Conservation (phyloP, 768 basidiomycete genomes). For the Phlegmacium glaucopus region DNA sequence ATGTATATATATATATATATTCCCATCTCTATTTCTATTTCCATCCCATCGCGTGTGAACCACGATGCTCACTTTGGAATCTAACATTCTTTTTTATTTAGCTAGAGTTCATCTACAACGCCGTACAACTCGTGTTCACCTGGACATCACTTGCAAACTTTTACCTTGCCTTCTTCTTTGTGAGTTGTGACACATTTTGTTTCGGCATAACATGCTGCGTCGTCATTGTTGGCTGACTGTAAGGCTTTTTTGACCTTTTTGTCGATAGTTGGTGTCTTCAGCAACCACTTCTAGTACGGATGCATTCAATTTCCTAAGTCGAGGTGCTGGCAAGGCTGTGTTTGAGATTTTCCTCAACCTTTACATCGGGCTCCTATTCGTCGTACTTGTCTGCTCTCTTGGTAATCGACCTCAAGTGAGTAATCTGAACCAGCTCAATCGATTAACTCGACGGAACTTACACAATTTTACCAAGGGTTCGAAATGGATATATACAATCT, state of each 20-base stretch:
- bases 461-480: conserved; percentile 51
- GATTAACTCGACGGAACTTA: not conserved
- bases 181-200: conserved; percentile 34
- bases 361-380: conserved; percentile 82
- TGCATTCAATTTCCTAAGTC: conserved; percentile 80
- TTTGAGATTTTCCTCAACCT: conserved; percentile 80
- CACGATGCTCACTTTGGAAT: not conserved
- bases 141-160: conserved; percentile 95
- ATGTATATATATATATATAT: conserved; percentile 23
- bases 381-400: conserved; percentile 81
- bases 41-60: not conserved
- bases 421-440: conserved; percentile 5
- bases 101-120: conserved; percentile 91
- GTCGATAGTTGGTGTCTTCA: conserved; percentile 72
- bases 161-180: conserved; percentile 93
- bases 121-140: conserved; percentile 83
- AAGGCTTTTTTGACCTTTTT: not conserved
- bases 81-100: conserved; percentile 25
- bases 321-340: conserved; percentile 64
- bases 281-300: conserved; percentile 59
- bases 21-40: not conserved
- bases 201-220: not conserved
- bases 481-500: conserved; percentile 77
- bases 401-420: conserved; percentile 80
- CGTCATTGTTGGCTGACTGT: not conserved